phyloP scores from a whole-genome alignment of 2,329 filamentous ascomycete species.

The Colletotrichum gigasporum region DNA sequence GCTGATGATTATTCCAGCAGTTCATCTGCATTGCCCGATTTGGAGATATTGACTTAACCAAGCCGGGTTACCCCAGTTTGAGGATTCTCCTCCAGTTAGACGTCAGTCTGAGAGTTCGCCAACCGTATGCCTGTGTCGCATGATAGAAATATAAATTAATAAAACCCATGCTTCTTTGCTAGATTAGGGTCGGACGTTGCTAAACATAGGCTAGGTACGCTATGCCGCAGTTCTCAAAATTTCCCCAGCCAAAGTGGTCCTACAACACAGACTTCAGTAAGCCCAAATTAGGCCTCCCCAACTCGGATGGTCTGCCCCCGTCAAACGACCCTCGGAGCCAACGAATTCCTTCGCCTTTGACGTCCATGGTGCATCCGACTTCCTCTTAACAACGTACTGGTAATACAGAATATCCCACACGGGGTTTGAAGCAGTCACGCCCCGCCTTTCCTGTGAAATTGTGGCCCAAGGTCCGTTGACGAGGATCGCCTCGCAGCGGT shows the following conservation, averaged over 20 bases:
- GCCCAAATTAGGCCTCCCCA: slow-evolving; percentile 20
- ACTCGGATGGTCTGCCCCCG: neutral
- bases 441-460: slow-evolving; percentile 39
- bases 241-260: neutral
- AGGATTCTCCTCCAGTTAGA: too few species aligned
- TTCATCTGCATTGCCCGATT: too few species aligned
- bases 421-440: slow-evolving; percentile 28
- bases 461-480: slow-evolving; percentile 48
- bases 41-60: too few species aligned
- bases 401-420: slow-evolving; percentile 42
- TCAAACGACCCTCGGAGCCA: neutral
- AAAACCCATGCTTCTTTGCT: too few species aligned
- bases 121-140: too few species aligned
- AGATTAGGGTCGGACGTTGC: too few species aligned
- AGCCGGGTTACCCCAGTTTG: too few species aligned
- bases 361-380: slow-evolving; percentile 28
- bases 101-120: too few species aligned
- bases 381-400: slow-evolving; percentile 41
- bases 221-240: neutral
- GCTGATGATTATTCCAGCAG: too few species aligned
- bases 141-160: too few species aligned
- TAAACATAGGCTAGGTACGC: too few species aligned
- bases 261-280: neutral
- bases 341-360: slow-evolving; percentile 12
- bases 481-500: slow-evolving; percentile 49